phyloP scores from a whole-genome alignment of 352 stramenopile species.

The Phytophthora ohioensis region DNA sequence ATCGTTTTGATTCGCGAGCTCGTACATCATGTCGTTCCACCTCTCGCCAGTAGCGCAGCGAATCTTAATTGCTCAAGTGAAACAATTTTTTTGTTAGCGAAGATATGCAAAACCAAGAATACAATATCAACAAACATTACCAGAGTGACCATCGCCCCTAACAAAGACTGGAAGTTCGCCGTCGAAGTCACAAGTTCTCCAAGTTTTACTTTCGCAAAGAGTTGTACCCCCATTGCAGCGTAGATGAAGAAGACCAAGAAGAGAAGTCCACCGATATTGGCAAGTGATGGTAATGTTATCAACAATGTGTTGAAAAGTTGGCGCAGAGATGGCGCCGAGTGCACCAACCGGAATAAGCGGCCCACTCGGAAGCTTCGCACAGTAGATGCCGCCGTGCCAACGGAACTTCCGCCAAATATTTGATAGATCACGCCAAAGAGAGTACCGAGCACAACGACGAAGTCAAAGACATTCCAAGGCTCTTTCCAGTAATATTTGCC shows the following conservation, averaged over 20 bases:
- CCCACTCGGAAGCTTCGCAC: slow-evolving; percentile 89
- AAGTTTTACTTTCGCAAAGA: slow-evolving; percentile 90
- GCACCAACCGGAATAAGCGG: slow-evolving; percentile 75
- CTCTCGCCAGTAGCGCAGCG: slow-evolving; percentile 92
- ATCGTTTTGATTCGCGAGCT: slow-evolving; percentile 65
- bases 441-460: slow-evolving; percentile 61
- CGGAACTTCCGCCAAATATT: slow-evolving; percentile 49
- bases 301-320: slow-evolving; percentile 92
- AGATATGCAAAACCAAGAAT: not conserved
- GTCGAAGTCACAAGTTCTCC: slow-evolving; percentile 69
- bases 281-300: slow-evolving; percentile 83
- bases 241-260: slow-evolving; percentile 95
- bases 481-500: slow-evolving; percentile 84
- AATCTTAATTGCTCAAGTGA: slow-evolving; percentile 52
- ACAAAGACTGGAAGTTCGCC: slow-evolving; percentile 91
- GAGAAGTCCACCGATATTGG: slow-evolving; percentile 89
- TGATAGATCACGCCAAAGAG: slow-evolving; percentile 62
- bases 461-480: slow-evolving; percentile 90
- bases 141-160: slow-evolving; percentile 71
- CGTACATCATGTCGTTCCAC: slow-evolving; percentile 94
- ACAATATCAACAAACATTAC: slow-evolving; percentile 25
- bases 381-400: slow-evolving; percentile 65
- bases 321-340: slow-evolving; percentile 77
- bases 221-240: slow-evolving; percentile 88
- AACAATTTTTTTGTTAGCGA: slow-evolving; percentile 24